Conservation (phyloP, 768 basidiomycete species). For the Kwoniella sp. region DNA sequence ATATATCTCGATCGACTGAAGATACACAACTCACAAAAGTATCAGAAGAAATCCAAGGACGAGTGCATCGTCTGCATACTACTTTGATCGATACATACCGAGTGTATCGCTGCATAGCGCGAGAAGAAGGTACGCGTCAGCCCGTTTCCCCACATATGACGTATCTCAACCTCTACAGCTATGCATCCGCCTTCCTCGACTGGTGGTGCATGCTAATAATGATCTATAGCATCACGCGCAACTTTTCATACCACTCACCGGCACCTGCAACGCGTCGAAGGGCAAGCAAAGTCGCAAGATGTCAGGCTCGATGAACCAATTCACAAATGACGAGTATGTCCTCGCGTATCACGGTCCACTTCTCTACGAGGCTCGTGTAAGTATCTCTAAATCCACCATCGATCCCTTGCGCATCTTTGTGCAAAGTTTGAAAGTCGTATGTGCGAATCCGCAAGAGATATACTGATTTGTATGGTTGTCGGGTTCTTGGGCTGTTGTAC, state of each 20-base stretch:
- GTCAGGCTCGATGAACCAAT: constrained; percentile 38
- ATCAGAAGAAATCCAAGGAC: neutral
- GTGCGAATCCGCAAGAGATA: constrained; percentile 10
- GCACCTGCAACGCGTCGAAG: neutral
- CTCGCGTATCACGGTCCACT: constrained; percentile 94
- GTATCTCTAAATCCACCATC: constrained; percentile 22
- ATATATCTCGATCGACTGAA: neutral
- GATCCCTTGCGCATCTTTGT: constrained; percentile 19
- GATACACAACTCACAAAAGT: neutral
- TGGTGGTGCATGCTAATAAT: neutral
- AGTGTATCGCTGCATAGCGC: constrained; percentile 1
- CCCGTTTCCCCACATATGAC: neutral
- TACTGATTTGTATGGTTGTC: constrained; percentile 26
- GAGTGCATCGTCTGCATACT: constrained; percentile 2
- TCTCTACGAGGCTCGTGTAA: constrained; percentile 86
- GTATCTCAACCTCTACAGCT: constrained; percentile 1
- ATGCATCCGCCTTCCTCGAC: neutral
- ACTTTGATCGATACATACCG: neutral
- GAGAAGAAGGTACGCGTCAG: constrained; percentile 21
- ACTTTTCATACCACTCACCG: constrained; percentile 14
- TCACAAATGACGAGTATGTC: constrained; percentile 69
- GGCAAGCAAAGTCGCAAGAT: constrained; percentile 10
- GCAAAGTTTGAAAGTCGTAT: constrained; percentile 16
- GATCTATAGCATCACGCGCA: constrained; percentile 8
- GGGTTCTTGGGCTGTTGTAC: constrained; percentile 1